Conservation (phyloP, 176 grass and related monocot genomes). For the Panicum miliaceum region DNA sequence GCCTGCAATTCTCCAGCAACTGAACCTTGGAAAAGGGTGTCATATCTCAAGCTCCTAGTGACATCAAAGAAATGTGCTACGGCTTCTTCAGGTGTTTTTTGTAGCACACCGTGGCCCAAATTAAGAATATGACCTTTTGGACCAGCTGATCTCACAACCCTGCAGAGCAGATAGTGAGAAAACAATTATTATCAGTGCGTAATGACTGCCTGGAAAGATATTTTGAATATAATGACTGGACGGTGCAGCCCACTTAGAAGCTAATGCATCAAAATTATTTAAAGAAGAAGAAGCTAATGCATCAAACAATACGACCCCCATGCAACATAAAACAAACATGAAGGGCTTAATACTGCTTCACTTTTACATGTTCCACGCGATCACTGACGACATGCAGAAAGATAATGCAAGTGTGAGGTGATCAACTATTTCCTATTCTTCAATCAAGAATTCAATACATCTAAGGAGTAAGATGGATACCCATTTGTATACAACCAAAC, state of each 20-base stretch:
- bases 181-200: constrained; percentile 23
- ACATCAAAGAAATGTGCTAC: constrained; percentile 98
- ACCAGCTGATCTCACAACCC: constrained; percentile 92
- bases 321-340: constrained; percentile 21
- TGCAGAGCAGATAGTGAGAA: constrained; percentile 36
- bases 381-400: constrained; percentile 4
- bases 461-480: constrained; percentile 28
- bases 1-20: constrained; percentile 61
- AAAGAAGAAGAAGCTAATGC: background rate
- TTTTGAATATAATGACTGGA: constrained; percentile 23
- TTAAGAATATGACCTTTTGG: constrained; percentile 91
- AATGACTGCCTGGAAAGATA: background rate
- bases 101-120: constrained; percentile 91
- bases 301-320: constrained; percentile 17
- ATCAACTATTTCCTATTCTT: constrained; percentile 27
- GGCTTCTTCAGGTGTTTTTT: constrained; percentile 86
- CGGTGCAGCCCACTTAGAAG: background rate
- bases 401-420: background rate
- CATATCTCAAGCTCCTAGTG: constrained; percentile 86
- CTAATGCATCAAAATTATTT: background rate
- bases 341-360: constrained; percentile 27
- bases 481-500: background rate
- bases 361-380: constrained; percentile 14
- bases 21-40: constrained; percentile 72
- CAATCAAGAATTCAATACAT: constrained; percentile 11